A percentile compares a stretch with the other conserved stretches of the same genome.
These are phyloP conservation scores for Cercospora sesami DNA, from an alignment of 2,329 filamentous ascomycete species.

Conservation along the genomic window DNA sequence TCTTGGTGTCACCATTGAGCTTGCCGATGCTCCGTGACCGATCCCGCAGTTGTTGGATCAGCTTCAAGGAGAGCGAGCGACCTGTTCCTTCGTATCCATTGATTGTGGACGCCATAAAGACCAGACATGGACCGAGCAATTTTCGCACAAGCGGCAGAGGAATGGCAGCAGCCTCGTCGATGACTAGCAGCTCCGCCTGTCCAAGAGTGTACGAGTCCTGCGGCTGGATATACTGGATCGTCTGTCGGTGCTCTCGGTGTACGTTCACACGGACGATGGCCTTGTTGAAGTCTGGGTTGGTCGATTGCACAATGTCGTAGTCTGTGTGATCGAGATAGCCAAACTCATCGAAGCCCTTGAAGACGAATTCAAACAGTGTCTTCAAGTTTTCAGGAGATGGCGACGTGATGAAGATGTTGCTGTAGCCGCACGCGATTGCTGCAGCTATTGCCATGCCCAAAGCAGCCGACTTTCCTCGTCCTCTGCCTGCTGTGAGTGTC, in stretches of 20 bases:
- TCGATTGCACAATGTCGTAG: constrained; percentile 97
- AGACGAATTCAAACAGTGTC: constrained; percentile 95
- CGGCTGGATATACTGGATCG: constrained; percentile 96
- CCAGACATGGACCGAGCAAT: constrained; percentile 92
- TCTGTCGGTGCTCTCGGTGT: constrained; percentile 90
- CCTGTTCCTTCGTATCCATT: constrained; percentile 98
- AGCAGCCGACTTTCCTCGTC: constrained; percentile 94
- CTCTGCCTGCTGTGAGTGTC: constrained; percentile 86
- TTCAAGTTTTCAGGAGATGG: constrained; percentile 98
- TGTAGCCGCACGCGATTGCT: constrained; percentile 93
- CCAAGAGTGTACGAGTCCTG: constrained; percentile 94
- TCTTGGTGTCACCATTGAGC: constrained; percentile 58
- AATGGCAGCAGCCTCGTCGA: constrained; percentile 96
- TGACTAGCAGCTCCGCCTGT: constrained; percentile 91
- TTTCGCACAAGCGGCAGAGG: constrained; percentile 89
- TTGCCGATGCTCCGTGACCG: constrained; percentile 72
- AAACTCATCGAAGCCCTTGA: constrained; percentile 95
- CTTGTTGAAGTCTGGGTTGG: constrained; percentile 98
- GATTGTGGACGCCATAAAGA: constrained; percentile 99
- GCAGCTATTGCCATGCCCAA: constrained; percentile 92
- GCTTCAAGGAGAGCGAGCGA: constrained; percentile 87
- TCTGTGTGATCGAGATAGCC: constrained; percentile 93
- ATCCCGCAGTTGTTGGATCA: constrained; percentile 95
- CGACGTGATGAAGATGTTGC: constrained; percentile 98
- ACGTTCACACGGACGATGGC: constrained; percentile 97